Evolutionary conservation across 73 alveolate species (phyloP).

Genomic region (Diophrys appendiculata): DNA sequence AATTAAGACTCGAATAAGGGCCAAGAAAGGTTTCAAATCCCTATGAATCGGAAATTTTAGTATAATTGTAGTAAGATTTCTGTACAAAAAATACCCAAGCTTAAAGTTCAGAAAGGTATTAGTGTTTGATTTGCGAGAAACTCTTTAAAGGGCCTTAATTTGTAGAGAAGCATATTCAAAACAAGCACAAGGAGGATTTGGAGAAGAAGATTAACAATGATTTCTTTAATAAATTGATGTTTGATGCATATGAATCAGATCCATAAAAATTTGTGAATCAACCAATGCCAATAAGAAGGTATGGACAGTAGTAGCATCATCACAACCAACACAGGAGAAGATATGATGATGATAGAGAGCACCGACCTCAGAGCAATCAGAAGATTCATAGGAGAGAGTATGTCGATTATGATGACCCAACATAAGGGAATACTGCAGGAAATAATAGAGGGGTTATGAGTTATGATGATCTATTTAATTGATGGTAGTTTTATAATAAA

Average conservation of each 20-base stretch:
- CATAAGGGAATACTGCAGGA: not conserved
- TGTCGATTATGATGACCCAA: conserved; percentile 63
- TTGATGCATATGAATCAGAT: conserved; percentile 76
- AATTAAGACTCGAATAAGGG: conserved; percentile 48
- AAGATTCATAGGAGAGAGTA: conserved; percentile 21
- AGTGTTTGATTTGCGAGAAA: conserved; percentile 79
- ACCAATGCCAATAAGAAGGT: not conserved
- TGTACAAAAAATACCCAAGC: conserved; percentile 61
- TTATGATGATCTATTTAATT: conserved; percentile 58
- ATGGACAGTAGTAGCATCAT: conserved; percentile 24
- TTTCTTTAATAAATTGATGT: conserved; percentile 65
- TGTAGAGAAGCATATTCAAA: conserved; percentile 80
- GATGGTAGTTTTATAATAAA: no score
- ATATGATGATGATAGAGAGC: conserved; percentile 8
- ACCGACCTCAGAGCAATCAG: conserved; percentile 4
- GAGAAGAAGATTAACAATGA: conserved; percentile 59
- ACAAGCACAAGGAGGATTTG: conserved; percentile 76
- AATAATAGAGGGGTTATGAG: conserved; percentile 38
- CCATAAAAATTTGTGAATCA: conserved; percentile 50
- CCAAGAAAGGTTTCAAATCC: conserved; percentile 39
- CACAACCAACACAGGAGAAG: conserved; percentile 19
- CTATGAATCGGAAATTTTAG: conserved; percentile 44
- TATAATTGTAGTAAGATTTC: conserved; percentile 18
- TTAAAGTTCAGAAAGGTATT: conserved; percentile 55
- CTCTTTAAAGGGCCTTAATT: conserved; percentile 76